Evolutionary conservation across 2,329 filamentous ascomycete species (phyloP).

Genomic region (Xylaria sp.): DNA sequence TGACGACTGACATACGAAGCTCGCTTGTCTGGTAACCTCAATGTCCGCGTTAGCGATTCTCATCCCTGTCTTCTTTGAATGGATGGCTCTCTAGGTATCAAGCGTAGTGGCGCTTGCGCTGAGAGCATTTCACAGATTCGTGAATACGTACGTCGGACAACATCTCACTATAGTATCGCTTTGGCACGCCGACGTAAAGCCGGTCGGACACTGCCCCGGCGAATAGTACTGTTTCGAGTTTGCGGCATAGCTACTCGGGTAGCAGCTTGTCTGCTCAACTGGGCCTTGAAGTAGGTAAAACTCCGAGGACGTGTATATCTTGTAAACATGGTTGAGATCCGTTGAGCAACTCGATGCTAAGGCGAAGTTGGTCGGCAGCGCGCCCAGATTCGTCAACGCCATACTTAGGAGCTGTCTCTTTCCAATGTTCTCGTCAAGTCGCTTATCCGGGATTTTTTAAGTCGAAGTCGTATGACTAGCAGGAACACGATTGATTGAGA

Average conservation of each 20-base stretch:
- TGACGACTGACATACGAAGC: slow-evolving; percentile 27
- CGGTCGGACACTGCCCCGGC: slow-evolving; percentile 38
- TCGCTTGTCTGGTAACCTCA: slow-evolving; percentile 25
- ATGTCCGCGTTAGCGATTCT: slow-evolving; percentile 1
- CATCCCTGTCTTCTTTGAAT: too few species aligned
- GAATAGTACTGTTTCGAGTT: slow-evolving; percentile 36
- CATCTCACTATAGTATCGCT: slow-evolving; percentile 38
- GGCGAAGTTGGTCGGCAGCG: slow-evolving; percentile 31
- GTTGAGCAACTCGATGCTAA: slow-evolving; percentile 13
- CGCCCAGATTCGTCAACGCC: slow-evolving; percentile 31
- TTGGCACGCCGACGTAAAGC: slow-evolving; percentile 39
- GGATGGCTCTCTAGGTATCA: too few species aligned
- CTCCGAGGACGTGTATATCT: slow-evolving; percentile 16
- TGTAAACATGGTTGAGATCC: slow-evolving; percentile 20
- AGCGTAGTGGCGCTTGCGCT: background rate
- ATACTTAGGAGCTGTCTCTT: background rate
- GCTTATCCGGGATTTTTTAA: background rate
- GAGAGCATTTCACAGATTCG: background rate
- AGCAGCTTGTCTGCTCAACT: slow-evolving; percentile 35
- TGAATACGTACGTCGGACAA: slow-evolving; percentile 39
- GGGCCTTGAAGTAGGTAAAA: slow-evolving; percentile 38
- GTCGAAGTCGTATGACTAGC: background rate
- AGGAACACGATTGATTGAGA: background rate
- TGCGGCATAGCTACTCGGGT: slow-evolving; percentile 37
- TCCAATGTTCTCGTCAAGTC: background rate